These are phyloP conservation scores for Fusarium sp. DNA, from an alignment of 2,329 filamentous ascomycete genomes.

Conservation along the genomic window DNA sequence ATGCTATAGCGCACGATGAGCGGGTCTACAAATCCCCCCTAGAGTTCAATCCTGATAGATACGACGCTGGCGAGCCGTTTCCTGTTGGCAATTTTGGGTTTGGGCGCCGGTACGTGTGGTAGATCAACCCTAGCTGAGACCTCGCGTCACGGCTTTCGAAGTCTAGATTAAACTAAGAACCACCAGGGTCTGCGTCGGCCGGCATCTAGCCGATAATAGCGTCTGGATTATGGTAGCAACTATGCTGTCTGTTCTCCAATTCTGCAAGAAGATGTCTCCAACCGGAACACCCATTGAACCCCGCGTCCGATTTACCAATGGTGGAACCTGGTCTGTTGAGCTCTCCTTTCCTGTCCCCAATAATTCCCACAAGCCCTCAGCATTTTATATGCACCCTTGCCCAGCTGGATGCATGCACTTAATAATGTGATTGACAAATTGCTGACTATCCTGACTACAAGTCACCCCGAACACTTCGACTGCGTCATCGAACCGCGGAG, in stretches of 20 bases:
- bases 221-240: conserved; percentile 55
- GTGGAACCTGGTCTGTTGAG: conserved; percentile 51
- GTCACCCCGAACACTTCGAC: conserved; percentile 52
- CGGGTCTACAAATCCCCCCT: conserved; percentile 57
- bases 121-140: background rate
- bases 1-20: conserved; percentile 60
- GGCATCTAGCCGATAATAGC: conserved; percentile 54
- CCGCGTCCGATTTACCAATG: conserved; percentile 50
- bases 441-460: conserved; percentile 24
- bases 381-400: background rate
- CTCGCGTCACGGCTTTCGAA: background rate
- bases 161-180: background rate
- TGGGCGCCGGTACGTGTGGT: conserved; percentile 49
- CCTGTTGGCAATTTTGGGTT: conserved; percentile 56
- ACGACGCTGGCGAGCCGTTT: conserved; percentile 59
- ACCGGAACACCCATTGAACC: conserved; percentile 49
- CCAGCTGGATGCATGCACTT: background rate
- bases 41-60: conserved; percentile 63
- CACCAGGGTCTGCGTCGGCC: conserved; percentile 51
- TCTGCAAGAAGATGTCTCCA: conserved; percentile 45
- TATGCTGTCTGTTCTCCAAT: conserved; percentile 50
- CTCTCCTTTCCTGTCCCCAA: background rate
- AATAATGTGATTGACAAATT: background rate
- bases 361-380: conserved; percentile 7
- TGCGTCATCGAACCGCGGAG: conserved; percentile 46